These are phyloP conservation scores for Albizia julibrissin DNA, from an alignment of 306 rosid genomes.

Conservation along the genomic window DNA sequence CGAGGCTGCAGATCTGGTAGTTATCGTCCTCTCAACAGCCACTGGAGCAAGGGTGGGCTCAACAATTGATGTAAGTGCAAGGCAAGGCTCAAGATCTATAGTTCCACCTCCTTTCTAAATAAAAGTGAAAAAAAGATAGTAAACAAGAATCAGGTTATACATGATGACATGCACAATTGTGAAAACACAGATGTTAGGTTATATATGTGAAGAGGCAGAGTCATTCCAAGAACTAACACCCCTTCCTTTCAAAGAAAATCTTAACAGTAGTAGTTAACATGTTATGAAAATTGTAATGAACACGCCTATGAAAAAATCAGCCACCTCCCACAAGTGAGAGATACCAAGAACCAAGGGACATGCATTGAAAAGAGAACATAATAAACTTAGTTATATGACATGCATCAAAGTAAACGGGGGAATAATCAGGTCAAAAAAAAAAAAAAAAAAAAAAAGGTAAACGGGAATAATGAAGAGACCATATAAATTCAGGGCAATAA, in stretches of 20 bases:
- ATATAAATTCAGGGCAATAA: constrained; percentile 1
- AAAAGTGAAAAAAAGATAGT: constrained; percentile 13
- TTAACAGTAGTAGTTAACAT: not conserved
- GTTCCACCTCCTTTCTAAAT: constrained; percentile 94
- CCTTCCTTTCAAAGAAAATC: constrained; percentile 14
- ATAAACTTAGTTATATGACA: constrained; percentile 14
- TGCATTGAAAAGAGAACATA: not conserved
- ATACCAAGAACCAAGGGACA: not conserved
- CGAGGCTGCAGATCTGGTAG: constrained; percentile 98
- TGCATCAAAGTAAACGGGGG: constrained; percentile 1
- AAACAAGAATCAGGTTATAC: not conserved
- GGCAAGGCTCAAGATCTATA: constrained; percentile 96
- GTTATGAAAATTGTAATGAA: constrained; percentile 7
- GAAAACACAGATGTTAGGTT: constrained; percentile 1
- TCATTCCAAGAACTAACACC: constrained; percentile 16
- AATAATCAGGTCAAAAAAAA: not conserved
- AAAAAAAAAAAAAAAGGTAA: not conserved
- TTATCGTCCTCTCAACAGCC: constrained; percentile 93
- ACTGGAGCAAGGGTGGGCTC: constrained; percentile 99
- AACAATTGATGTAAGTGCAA: constrained; percentile 86
- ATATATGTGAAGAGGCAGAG: not conserved
- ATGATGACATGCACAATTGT: not conserved
- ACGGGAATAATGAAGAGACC: constrained; percentile 17
- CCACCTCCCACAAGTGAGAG: constrained; percentile 8
- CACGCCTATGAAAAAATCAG: not conserved